Conservation (phyloP, 179 eudicot species). For the Gypsophila paniculata region DNA sequence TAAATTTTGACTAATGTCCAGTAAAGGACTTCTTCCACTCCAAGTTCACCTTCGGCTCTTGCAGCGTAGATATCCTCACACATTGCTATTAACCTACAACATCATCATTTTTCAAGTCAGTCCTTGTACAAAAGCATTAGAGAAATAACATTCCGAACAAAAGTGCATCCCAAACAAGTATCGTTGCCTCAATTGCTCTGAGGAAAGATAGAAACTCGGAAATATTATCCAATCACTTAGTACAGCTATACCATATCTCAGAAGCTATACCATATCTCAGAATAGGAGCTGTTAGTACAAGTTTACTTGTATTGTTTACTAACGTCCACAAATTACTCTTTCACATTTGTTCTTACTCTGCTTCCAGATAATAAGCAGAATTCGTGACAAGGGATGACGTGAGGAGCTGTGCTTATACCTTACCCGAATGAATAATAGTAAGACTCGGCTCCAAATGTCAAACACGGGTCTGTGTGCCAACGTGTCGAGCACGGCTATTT, state of each 20-base stretch:
- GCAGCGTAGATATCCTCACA: slow-evolving; percentile 96
- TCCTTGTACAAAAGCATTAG: neutral
- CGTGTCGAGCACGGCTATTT: too few relatives aligned
- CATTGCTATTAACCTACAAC: slow-evolving; percentile 69
- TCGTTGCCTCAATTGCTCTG: neutral
- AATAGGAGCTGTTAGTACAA: neutral
- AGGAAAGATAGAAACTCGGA: neutral
- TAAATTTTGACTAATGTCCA: slow-evolving; percentile 91
- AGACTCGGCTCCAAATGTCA: too few relatives aligned
- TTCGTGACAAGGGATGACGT: neutral
- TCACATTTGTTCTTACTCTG: neutral
- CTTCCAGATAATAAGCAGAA: neutral
- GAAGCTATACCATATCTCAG: neutral
- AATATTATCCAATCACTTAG: neutral
- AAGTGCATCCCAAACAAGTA: too few relatives aligned
- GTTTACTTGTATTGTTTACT: neutral
- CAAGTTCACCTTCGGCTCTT: slow-evolving; percentile 95
- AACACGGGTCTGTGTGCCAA: too few relatives aligned
- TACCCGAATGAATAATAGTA: neutral
- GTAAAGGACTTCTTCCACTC: slow-evolving; percentile 90
- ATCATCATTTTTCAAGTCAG: neutral
- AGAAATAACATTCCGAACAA: neutral
- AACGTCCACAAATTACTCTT: neutral
- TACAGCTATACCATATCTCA: neutral
- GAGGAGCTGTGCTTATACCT: neutral